phyloP scores from a whole-genome alignment of 129 eudicot species.

The Tagetes erecta region DNA sequence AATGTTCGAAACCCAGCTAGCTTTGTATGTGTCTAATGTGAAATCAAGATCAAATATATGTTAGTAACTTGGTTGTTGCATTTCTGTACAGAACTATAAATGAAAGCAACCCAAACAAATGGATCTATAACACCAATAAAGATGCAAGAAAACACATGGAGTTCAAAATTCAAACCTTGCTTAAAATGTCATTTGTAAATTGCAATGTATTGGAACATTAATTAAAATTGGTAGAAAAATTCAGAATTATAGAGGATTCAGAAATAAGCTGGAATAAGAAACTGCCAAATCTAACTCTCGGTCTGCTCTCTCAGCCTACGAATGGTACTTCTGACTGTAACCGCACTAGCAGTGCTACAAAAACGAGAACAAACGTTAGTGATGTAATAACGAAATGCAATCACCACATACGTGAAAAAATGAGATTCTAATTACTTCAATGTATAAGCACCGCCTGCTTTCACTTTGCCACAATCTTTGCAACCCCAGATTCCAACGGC shows the following conservation, averaged over 20 bases:
- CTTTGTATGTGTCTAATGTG: constrained; percentile 37
- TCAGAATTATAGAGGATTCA: constrained; percentile 6
- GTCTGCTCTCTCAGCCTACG: constrained; percentile 72
- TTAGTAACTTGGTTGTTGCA: neutral
- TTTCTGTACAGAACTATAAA: neutral
- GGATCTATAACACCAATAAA: neutral
- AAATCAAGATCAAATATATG: constrained; percentile 19
- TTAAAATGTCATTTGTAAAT: constrained; percentile 13
- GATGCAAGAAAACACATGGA: neutral
- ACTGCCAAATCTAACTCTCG: constrained; percentile 44
- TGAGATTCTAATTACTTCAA: constrained; percentile 49
- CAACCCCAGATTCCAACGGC: constrained; percentile 97
- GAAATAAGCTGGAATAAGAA: constrained; percentile 19
- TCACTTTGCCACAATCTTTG: constrained; percentile 96
- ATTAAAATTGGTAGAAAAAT: constrained; percentile 13
- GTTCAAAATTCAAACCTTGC: constrained; percentile 22
- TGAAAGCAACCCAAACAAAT: neutral
- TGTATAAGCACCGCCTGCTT: constrained; percentile 94
- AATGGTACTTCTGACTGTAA: constrained; percentile 74
- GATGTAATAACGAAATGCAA: neutral
- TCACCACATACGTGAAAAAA: neutral
- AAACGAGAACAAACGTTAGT: neutral
- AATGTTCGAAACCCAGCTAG: constrained; percentile 39
- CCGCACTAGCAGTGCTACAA: constrained; percentile 82
- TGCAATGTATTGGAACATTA: constrained; percentile 21